A percentile compares a stretch with the other conserved stretches of the same genome.
phyloP scores from a whole-genome alignment of 345 rosid genomes.

The Mercurialis annua region DNA sequence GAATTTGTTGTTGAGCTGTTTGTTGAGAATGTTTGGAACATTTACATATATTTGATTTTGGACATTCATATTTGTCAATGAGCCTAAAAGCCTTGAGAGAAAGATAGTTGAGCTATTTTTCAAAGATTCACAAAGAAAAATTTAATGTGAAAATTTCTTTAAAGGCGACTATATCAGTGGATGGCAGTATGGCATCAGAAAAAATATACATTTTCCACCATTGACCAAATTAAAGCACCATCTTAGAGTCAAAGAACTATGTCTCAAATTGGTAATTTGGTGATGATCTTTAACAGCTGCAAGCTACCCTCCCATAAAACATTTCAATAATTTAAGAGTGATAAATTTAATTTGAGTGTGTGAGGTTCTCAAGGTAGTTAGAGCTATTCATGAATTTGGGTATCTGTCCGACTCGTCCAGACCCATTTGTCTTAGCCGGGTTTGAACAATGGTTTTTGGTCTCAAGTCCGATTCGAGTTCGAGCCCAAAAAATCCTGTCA shows the following conservation, averaged over 20 bases:
- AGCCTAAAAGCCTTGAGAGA: conserved; percentile 7
- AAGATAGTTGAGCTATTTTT: background rate
- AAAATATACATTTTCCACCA: background rate
- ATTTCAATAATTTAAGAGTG: no score
- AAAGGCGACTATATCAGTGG: conserved; percentile 8
- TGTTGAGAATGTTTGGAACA: conserved; percentile 44
- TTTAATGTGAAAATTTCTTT: conserved; percentile 11
- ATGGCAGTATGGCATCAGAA: background rate
- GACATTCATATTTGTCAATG: conserved; percentile 8
- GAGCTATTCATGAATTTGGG: no score
- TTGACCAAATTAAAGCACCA: background rate
- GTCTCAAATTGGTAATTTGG: background rate
- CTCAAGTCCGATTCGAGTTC: no score
- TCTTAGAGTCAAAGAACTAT: background rate
- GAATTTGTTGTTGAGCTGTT: conserved; percentile 43
- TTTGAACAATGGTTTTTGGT: no score
- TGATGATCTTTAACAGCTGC: no score
- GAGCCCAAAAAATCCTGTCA: no score
- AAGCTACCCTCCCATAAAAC: no score
- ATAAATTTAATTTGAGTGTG: no score
- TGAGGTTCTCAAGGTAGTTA: no score
- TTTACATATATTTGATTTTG: conserved; percentile 23
- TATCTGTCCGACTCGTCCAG: no score
- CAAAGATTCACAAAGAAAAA: conserved; percentile 3
- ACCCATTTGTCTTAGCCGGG: no score